These are phyloP conservation scores for Sabuloglossum arenarium DNA, from an alignment of 495 filamentous ascomycete species.

Conservation along the genomic window DNA sequence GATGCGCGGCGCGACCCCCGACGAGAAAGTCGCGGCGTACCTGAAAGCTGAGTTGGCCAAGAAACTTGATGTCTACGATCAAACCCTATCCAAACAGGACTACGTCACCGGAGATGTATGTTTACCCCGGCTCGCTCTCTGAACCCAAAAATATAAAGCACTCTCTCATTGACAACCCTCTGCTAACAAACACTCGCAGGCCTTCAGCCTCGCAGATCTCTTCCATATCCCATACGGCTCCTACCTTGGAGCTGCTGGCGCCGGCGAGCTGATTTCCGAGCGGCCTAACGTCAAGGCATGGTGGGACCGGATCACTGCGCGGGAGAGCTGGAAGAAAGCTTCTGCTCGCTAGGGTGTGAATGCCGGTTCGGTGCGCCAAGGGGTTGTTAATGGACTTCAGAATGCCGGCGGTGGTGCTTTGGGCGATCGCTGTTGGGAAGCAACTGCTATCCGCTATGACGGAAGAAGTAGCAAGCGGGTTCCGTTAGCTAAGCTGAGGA, in stretches of 20 bases:
- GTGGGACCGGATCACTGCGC: constrained; percentile 11
- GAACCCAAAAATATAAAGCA: too few relatives aligned
- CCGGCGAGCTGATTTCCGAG: constrained; percentile 20
- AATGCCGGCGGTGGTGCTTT: too few relatives aligned
- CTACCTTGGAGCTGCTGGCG: constrained; percentile 22
- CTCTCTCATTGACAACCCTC: too few relatives aligned
- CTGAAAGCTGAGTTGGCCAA: constrained; percentile 19
- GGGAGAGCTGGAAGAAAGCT: constrained; percentile 1
- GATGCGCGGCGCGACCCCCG: constrained; percentile 17
- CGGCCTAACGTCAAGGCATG: constrained; percentile 22
- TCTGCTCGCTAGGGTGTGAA: too few relatives aligned
- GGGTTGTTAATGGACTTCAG: too few relatives aligned
- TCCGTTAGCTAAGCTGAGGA: too few relatives aligned
- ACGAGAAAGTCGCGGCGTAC: constrained; percentile 19
- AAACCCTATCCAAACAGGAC: constrained; percentile 17
- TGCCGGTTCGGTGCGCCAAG: too few relatives aligned
- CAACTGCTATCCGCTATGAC: too few relatives aligned
- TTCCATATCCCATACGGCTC: constrained; percentile 24
- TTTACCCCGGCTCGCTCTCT: too few relatives aligned
- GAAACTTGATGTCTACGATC: constrained; percentile 23
- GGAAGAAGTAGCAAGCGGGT: too few relatives aligned
- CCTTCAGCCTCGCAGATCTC: constrained; percentile 24
- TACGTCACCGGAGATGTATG: constrained; percentile 21
- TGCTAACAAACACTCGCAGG: too few relatives aligned
- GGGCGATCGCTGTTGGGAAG: too few relatives aligned